phyloP scores from a whole-genome alignment of 371 early-diverging fungal species.

The Scutellospora calospora region DNA sequence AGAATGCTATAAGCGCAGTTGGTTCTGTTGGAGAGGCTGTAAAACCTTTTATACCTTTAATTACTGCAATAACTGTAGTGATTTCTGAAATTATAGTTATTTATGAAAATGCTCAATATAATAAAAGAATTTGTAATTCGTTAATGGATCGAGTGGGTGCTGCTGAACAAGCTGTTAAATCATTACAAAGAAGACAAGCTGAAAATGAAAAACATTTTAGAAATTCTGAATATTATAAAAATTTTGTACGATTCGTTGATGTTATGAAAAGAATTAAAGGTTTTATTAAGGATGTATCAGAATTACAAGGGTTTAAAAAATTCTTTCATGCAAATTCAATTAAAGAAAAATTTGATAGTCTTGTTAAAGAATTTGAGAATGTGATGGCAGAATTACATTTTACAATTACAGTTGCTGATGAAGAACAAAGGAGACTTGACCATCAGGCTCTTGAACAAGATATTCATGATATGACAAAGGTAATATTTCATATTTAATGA shows the following conservation, averaged over 20 bases:
- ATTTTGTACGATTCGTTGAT: constrained; percentile 5
- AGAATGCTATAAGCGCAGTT: background rate
- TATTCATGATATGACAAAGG: background rate
- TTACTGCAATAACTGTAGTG: background rate
- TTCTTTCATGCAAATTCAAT: background rate
- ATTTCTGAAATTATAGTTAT: constrained; percentile 15
- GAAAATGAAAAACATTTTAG: background rate
- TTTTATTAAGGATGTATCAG: constrained; percentile 1
- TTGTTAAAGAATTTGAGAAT: background rate
- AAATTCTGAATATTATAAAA: background rate
- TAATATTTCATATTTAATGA: background rate
- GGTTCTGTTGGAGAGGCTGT: background rate
- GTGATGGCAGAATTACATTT: constrained; percentile 10
- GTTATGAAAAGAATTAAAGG: constrained; percentile 10
- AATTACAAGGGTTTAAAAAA: constrained; percentile 14
- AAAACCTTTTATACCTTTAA: constrained; percentile 35
- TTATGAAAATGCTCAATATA: constrained; percentile 32
- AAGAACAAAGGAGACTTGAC: constrained; percentile 5
- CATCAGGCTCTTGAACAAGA: constrained; percentile 1
- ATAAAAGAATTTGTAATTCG: background rate
- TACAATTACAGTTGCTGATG: background rate
- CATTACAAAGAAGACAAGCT: background rate
- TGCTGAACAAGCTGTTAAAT: background rate
- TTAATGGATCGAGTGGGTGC: background rate
- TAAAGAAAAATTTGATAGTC: constrained; percentile 1